Conservation (phyloP, 2,329 filamentous ascomycete species). For the Diaporthe batatas region DNA sequence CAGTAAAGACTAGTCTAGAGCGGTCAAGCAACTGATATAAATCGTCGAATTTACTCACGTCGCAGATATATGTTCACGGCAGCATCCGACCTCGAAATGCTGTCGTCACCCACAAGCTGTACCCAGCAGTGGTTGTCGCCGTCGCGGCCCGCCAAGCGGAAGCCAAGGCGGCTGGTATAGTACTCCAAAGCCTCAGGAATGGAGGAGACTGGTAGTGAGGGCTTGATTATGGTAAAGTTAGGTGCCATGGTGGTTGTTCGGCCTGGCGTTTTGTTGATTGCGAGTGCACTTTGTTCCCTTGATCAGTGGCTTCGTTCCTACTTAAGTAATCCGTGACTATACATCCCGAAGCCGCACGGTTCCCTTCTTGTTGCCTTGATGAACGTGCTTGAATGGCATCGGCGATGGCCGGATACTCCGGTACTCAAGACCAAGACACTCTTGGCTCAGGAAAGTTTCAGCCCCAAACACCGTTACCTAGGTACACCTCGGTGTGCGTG, state of each 20-base stretch:
- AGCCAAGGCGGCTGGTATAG: conserved; percentile 20
- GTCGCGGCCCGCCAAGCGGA: conserved; percentile 34
- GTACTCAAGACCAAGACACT: not conserved
- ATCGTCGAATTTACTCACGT: not conserved
- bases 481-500: no score
- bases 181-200: conserved; percentile 27
- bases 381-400: no score
- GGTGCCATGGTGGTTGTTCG: not conserved
- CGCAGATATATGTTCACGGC: conserved; percentile 33
- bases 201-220: conserved; percentile 25
- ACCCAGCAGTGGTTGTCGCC: conserved; percentile 35
- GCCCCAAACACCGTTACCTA: not conserved
- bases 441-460: not conserved
- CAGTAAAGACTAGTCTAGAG: not conserved
- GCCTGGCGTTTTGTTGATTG: no score
- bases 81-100: conserved; percentile 26
- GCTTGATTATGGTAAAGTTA: conserved; percentile 21
- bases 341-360: no score
- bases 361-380: not conserved
- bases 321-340: no score
- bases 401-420: not conserved
- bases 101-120: conserved; percentile 27
- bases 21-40: not conserved
- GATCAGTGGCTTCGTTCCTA: no score
- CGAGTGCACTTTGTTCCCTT: not conserved